Evolutionary conservation across 306 rosid species (phyloP).

Genomic region (Crataegus laevigata): DNA sequence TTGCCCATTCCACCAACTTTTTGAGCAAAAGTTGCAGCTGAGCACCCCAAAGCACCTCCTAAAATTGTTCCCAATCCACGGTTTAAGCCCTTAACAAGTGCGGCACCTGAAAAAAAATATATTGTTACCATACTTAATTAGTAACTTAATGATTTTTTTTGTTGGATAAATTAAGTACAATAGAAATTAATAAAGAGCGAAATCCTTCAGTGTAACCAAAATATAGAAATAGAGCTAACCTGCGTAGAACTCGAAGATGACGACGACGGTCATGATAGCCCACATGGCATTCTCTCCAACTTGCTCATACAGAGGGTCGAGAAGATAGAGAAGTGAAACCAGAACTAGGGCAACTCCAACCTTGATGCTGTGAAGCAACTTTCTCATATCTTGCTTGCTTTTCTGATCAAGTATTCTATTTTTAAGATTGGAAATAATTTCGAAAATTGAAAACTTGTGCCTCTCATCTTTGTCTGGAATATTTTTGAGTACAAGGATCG

Average conservation of each 20-base stretch:
- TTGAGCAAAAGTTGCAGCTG: conserved; percentile 54
- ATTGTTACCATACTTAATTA: neutral
- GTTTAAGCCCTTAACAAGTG: conserved; percentile 76
- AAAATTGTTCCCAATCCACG: conserved; percentile 73
- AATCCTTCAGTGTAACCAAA: neutral
- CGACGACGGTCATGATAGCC: conserved; percentile 93
- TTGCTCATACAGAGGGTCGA: conserved; percentile 59
- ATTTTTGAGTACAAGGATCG: conserved; percentile 26
- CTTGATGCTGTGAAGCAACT: conserved; percentile 59
- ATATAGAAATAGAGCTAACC: conserved; percentile 23
- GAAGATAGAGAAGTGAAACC: conserved; percentile 68
- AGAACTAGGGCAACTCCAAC: conserved; percentile 68
- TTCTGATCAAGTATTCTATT: conserved; percentile 4
- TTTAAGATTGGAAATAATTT: conserved; percentile 2
- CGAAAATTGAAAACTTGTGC: conserved; percentile 7
- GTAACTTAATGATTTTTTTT: neutral
- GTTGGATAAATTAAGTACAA: neutral
- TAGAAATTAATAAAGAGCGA: no score
- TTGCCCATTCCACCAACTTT: conserved; percentile 46
- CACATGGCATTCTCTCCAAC: conserved; percentile 93
- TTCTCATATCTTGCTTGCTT: conserved; percentile 27
- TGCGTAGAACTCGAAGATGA: conserved; percentile 77
- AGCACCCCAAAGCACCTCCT: conserved; percentile 76
- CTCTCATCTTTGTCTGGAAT: conserved; percentile 15
- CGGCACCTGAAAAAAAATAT: conserved; percentile 47